Conservation (phyloP, 1,284 basidiomycete genomes). For the Naganishia sp. region DNA sequence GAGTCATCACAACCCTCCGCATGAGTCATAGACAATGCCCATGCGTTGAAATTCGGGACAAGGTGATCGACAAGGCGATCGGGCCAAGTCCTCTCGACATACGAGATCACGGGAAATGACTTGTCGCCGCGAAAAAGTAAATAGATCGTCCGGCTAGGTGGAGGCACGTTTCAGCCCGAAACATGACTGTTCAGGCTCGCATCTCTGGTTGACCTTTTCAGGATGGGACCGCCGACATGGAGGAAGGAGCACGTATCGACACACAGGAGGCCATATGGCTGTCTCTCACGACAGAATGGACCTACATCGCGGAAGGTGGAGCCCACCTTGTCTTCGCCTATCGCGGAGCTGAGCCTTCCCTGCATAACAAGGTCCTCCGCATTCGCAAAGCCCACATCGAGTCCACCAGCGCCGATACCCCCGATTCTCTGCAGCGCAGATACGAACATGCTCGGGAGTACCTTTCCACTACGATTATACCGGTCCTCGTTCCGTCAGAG, state of each 20-base stretch:
- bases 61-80: slow-evolving; percentile 9
- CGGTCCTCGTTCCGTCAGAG: slow-evolving; percentile 1
- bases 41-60: slow-evolving; percentile 18
- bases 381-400: slow-evolving; percentile 62
- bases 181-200: not conserved
- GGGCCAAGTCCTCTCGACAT: not conserved
- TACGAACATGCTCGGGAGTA: slow-evolving; percentile 34
- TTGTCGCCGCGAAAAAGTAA: slow-evolving; percentile 3
- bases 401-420: too few relatives aligned
- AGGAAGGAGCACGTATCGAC: not conserved
- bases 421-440: slow-evolving; percentile 4
- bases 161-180: slow-evolving; percentile 18
- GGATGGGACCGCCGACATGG: not conserved
- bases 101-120: not conserved
- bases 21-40: slow-evolving; percentile 4
- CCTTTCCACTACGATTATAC: not conserved
- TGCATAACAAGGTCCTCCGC: slow-evolving; percentile 69
- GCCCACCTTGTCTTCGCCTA: slow-evolving; percentile 85
- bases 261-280: slow-evolving; percentile 7
- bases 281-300: slow-evolving; percentile 63
- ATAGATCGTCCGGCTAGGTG: not conserved
- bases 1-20: not conserved
- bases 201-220: not conserved
- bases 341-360: slow-evolving; percentile 59
- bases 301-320: slow-evolving; percentile 84